Evolutionary conservation across 257 asterid species (phyloP), one percentile per base, ranked within the genome.

Genomic region (Oldenlandia corymbosa): DNA sequence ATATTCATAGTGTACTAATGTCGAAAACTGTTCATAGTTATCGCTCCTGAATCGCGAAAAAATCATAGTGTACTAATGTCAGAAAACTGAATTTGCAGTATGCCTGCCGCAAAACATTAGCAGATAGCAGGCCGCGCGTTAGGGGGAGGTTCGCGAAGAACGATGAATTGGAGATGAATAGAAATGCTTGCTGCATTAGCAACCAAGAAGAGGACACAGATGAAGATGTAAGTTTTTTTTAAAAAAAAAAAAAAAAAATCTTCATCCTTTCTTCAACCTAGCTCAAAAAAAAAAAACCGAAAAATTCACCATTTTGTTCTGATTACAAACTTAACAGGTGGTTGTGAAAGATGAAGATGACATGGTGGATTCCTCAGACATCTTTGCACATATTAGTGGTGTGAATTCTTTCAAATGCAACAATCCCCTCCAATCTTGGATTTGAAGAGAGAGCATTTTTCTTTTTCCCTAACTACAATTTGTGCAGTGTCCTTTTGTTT

Each of bases 131-230:
- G 75, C 97, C 97, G 10, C 79, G 97, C 9, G 97, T 90, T 12
- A 77, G 95, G 76, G 97, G 97, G 59, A 79, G 97, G 75, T 90
- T 90, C 47, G 92, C 97, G 0, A 90, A 88, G 80, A 87, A 87
- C 34, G 94, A 90, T 31, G 95, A 85, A 66, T 65, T 32, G 82
- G 84, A 51, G 85, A 82, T 66, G 50, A 70, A 77, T 6, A 81
- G 90, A 73, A 67, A 74, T 54, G 54, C 73, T 7, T 55, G 71
- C 18, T 50, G 67, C 72, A 58, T 78, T 39, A 68, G 73, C 79
- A 80, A 76, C 74, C 79, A 79, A 52, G 93, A 91, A 72, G 91
- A 90, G 4, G 89, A 84, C 43, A 75, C 74, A 4, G 90, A 83
- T 68, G 85, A 84, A 48, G 85, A 81, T 65, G 76, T 79, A 56